A percentile compares a stretch with the other conserved stretches of the same genome.
Conservation (phyloP, 345 rosid species). For the Aethionema arabicum region DNA sequence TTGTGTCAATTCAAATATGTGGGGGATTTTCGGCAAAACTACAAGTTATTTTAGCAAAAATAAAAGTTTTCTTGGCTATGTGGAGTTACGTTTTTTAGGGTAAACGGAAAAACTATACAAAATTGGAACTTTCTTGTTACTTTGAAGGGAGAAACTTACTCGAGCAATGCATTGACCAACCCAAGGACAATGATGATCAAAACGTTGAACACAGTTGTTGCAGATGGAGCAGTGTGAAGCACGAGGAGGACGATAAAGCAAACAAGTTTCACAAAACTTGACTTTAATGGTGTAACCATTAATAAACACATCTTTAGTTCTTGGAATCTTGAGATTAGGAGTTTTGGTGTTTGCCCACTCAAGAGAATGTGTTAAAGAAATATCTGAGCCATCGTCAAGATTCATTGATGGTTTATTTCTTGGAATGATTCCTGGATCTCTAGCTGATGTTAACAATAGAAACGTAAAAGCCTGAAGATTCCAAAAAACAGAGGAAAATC, state of each 20-base stretch:
- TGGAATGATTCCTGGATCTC: slow-evolving; percentile 97
- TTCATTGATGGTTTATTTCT: slow-evolving; percentile 60
- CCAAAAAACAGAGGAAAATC: not conserved
- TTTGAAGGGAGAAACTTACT: slow-evolving; percentile 41
- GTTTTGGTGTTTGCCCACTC: slow-evolving; percentile 49
- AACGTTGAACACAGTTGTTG: slow-evolving; percentile 87
- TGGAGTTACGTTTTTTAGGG: no score
- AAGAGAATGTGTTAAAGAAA: slow-evolving; percentile 35
- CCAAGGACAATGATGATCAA: slow-evolving; percentile 99
- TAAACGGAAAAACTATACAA: no score
- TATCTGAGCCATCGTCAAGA: slow-evolving; percentile 46
- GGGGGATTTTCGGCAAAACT: no score
- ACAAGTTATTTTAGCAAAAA: no score
- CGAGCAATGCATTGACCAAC: slow-evolving; percentile 94
- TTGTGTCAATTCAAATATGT: no score
- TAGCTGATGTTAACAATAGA: slow-evolving; percentile 74
- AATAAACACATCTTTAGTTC: slow-evolving; percentile 56
- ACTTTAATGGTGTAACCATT: slow-evolving; percentile 70
- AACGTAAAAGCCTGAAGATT: slow-evolving; percentile 57
- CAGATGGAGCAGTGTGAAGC: slow-evolving; percentile 97
- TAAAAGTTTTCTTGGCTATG: no score
- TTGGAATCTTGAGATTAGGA: slow-evolving; percentile 54
- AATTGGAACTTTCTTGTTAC: no score
- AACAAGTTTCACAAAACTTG: slow-evolving; percentile 91
- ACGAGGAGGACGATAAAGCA: slow-evolving; percentile 88